These are phyloP conservation scores for Lithospermum erythrorhizon DNA, from an alignment of 257 asterid species.

Conservation along the genomic window DNA sequence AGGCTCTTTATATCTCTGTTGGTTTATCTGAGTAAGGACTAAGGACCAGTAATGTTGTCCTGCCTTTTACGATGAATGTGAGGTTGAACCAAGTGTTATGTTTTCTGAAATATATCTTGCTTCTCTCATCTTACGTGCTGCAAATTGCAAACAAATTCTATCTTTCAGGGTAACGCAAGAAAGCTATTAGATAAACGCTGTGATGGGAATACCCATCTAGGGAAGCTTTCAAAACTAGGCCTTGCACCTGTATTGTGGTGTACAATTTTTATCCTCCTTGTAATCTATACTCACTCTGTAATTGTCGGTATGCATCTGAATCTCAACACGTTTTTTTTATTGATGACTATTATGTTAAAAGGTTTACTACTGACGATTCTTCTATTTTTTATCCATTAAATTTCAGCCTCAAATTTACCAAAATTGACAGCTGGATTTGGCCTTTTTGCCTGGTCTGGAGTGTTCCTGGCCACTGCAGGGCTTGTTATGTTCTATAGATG, in stretches of 20 bases:
- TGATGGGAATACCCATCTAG: conserved; percentile 61
- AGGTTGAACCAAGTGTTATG: neutral
- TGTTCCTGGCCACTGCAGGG: conserved; percentile 63
- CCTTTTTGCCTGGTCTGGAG: conserved; percentile 92
- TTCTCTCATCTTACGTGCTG: neutral
- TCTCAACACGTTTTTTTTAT: conserved; percentile 1
- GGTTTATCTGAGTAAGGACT: too few relatives aligned
- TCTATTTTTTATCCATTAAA: conserved; percentile 10
- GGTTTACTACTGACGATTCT: neutral
- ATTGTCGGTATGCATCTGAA: conserved; percentile 46
- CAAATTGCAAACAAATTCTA: conserved; percentile 12
- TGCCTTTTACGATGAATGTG: neutral
- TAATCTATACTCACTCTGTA: conserved; percentile 62
- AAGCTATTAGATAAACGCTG: conserved; percentile 67
- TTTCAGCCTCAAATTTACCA: conserved; percentile 78
- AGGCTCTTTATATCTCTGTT: too few relatives aligned
- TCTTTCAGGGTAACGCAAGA: conserved; percentile 85
- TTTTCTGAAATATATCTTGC: neutral
- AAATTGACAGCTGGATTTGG: conserved; percentile 77
- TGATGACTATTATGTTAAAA: neutral
- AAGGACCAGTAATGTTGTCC: neutral
- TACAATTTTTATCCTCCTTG: conserved; percentile 55
- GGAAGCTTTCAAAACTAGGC: conserved; percentile 76
- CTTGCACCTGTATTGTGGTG: conserved; percentile 94
- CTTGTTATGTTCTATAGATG: conserved; percentile 70